Conservation (phyloP, 345 rosid genomes). For the Hibiscus trionum region DNA sequence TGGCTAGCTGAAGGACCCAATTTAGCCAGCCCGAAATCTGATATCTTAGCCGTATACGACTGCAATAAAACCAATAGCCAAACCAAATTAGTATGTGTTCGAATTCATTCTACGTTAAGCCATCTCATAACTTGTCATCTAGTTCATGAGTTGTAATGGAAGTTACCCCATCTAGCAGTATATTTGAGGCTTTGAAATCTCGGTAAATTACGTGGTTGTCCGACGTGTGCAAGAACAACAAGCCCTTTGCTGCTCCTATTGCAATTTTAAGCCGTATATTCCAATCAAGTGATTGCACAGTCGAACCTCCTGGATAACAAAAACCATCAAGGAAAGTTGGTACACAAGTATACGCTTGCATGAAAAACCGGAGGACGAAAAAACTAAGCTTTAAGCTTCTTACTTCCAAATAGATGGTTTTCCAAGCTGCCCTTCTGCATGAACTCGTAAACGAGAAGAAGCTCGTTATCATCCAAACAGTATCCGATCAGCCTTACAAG, state of each 20-base stretch:
- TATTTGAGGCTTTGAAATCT: conserved; percentile 91
- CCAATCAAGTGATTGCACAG: conserved; percentile 80
- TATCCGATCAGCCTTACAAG: conserved; percentile 79
- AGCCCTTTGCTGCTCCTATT: conserved; percentile 79
- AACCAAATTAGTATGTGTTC: not conserved
- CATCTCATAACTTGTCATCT: too few species aligned
- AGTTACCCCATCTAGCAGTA: conserved; percentile 80
- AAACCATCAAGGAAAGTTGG: not conserved
- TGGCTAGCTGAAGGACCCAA: conserved; percentile 93
- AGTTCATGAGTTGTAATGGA: not conserved
- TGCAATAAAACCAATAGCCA: conserved; percentile 24
- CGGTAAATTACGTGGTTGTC: conserved; percentile 83
- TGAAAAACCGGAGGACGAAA: not conserved
- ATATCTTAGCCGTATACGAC: conserved; percentile 78
- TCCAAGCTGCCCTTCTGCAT: conserved; percentile 97
- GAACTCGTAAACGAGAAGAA: conserved; percentile 78
- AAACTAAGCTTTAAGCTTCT: conserved; percentile 17
- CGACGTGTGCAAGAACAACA: conserved; percentile 68
- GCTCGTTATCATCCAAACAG: conserved; percentile 63
- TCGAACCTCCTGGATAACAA: conserved; percentile 51
- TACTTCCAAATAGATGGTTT: conserved; percentile 82
- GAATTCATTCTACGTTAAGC: too few species aligned
- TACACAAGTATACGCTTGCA: not conserved
- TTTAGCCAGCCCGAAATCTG: conserved; percentile 94
- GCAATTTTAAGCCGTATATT: conserved; percentile 60